These are phyloP conservation scores for Effrenium voratum DNA, from an alignment of 73 alveolate genomes.

Conservation along the genomic window DNA sequence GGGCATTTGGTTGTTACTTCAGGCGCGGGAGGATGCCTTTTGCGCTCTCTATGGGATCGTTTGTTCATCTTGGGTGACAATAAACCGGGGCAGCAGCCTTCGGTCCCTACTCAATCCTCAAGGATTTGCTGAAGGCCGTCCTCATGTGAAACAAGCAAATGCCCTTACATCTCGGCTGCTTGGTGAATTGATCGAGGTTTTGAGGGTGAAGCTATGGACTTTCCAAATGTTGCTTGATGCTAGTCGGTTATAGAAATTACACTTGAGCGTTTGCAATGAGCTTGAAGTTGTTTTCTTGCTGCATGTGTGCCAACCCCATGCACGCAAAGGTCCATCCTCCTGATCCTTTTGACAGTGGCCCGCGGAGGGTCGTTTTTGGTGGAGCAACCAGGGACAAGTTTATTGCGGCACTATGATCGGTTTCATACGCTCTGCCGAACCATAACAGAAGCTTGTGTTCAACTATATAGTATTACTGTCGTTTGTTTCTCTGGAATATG, in stretches of 20 bases:
- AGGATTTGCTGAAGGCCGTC: background rate
- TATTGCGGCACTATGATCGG: background rate
- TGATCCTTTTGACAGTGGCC: background rate
- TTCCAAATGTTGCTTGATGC: no score
- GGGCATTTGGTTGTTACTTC: slow-evolving; percentile 2
- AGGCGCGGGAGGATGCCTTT: background rate
- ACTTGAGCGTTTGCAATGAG: no score
- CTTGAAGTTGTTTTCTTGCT: background rate
- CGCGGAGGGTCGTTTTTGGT: background rate
- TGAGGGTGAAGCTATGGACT: no score
- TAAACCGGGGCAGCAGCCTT: background rate
- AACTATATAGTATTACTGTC: background rate
- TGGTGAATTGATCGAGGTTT: no score
- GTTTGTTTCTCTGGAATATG: no score
- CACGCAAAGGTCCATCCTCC: slow-evolving; percentile 1
- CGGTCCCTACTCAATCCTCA: background rate
- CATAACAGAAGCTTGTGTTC: background rate
- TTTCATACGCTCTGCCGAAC: background rate
- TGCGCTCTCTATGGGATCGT: background rate
- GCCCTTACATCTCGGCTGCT: background rate
- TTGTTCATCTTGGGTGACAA: background rate
- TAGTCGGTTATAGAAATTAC: no score
- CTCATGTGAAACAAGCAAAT: background rate
- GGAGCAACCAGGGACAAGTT: background rate
- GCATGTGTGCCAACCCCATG: no score